Evolutionary conservation across 2,329 filamentous ascomycete species (phyloP).

Genomic region (Aspergillus fructus): DNA sequence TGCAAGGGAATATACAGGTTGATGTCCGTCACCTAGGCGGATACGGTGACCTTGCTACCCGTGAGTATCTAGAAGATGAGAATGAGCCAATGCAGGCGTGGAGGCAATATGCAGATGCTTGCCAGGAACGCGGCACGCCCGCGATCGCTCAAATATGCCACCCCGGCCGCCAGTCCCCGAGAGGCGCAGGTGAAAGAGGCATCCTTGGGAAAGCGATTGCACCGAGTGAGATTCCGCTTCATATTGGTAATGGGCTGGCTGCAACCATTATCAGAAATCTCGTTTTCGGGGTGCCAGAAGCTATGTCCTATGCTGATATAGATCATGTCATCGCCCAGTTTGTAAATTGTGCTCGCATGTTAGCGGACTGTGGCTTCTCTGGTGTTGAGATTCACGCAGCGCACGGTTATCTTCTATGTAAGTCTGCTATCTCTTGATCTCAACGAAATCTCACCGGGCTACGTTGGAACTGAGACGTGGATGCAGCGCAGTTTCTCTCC

Average conservation of each 20-base stretch:
- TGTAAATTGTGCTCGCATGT: conserved; percentile 47
- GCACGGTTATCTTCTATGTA: conserved; percentile 44
- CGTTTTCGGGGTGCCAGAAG: conserved; percentile 50
- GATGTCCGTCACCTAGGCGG: background rate
- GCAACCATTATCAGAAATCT: background rate
- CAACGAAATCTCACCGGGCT: no score
- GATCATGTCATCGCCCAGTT: conserved; percentile 51
- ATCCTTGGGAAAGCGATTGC: conserved; percentile 19
- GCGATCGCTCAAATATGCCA: conserved; percentile 40
- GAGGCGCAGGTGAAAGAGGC: conserved; percentile 30
- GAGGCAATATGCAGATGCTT: background rate
- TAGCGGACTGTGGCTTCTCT: conserved; percentile 28
- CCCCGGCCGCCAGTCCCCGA: conserved; percentile 37
- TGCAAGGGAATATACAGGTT: background rate
- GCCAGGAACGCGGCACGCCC: conserved; percentile 21
- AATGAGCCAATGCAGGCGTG: background rate
- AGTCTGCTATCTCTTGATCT: conserved; percentile 9
- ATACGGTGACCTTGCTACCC: background rate
- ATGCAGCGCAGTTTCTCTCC: background rate
- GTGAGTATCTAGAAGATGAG: background rate
- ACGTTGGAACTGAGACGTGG: no score
- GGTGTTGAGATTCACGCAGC: conserved; percentile 47
- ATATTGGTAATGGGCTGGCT: background rate
- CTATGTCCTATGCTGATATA: conserved; percentile 55
- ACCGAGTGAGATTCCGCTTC: conserved; percentile 17